Evolutionary conservation across 352 stramenopile genomes (phyloP).

Genomic region (Peronospora tabacina): DNA sequence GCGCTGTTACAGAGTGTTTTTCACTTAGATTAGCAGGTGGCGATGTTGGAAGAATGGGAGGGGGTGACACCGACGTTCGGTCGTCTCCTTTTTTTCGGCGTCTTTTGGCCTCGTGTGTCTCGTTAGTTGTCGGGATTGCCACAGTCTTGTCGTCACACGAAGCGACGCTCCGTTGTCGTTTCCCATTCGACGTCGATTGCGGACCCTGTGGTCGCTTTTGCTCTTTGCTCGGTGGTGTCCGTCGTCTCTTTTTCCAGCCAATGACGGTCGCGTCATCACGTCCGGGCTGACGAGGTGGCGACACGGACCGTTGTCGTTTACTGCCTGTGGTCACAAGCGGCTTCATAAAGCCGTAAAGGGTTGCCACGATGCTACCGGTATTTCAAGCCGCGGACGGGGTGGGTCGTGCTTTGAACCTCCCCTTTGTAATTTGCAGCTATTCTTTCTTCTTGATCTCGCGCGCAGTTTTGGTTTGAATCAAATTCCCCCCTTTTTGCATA

Average conservation of each 20-base stretch:
- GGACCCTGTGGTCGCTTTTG: too few species aligned
- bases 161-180: too few species aligned
- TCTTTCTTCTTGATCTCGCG: slow-evolving; percentile 30
- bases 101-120: slow-evolving; percentile 17
- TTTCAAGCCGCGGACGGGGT: neutral
- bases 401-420: neutral
- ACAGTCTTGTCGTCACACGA: slow-evolving; percentile 7
- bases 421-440: slow-evolving; percentile 14
- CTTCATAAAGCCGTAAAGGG: slow-evolving; percentile 14
- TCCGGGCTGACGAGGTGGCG: slow-evolving; percentile 11
- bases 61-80: slow-evolving; percentile 11
- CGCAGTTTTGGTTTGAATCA: slow-evolving; percentile 16
- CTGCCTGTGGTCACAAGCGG: slow-evolving; percentile 6
- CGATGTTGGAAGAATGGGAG: slow-evolving; percentile 16
- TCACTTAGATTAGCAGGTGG: slow-evolving; percentile 24
- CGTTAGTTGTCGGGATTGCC: slow-evolving; percentile 12
- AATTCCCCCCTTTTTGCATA: slow-evolving; percentile 23
- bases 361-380: neutral
- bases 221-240: neutral
- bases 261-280: slow-evolving; percentile 7
- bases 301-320: slow-evolving; percentile 21
- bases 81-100: slow-evolving; percentile 12
- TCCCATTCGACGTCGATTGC: too few species aligned
- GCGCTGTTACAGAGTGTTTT: slow-evolving; percentile 1
- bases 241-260: slow-evolving; percentile 17